Percentiles rank a stretch among this genome's conserved stretches.
Evolutionary conservation across 305 asterid genomes (phyloP).

Genomic region (Withania somnifera): DNA sequence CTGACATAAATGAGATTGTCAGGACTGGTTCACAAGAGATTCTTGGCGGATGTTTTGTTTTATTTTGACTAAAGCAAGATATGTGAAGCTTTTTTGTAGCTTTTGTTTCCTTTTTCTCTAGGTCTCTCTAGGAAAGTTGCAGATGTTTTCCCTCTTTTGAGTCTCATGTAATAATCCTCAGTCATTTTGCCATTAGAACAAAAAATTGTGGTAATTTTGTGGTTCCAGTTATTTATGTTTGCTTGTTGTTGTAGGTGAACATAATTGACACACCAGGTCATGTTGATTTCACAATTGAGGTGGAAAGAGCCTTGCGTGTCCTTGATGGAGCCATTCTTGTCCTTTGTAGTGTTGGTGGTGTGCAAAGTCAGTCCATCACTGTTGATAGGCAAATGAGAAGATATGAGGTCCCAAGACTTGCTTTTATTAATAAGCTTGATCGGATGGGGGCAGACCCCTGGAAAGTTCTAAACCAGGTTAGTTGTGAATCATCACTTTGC

Average conservation of each 20-base stretch:
- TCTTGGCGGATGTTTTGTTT: background rate
- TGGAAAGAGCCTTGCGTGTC: conserved; percentile 96
- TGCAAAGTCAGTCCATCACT: conserved; percentile 94
- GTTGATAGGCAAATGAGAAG: conserved; percentile 98
- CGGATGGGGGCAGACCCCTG: conserved; percentile 99
- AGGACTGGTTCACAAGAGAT: background rate
- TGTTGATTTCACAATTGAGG: conserved; percentile 96
- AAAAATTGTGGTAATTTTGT: background rate
- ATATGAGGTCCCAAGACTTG: conserved; percentile 94
- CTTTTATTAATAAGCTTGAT: conserved; percentile 90
- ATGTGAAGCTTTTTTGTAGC: background rate
- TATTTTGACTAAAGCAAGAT: background rate
- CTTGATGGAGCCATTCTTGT: conserved; percentile 97
- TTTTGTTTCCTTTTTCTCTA: background rate
- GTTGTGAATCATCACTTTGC: conserved; percentile 2
- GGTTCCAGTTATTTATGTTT: background rate
- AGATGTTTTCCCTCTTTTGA: background rate
- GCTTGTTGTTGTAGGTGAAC: conserved; percentile 53
- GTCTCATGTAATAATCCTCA: background rate
- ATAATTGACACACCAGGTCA: conserved; percentile 98
- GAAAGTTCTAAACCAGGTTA: conserved; percentile 93
- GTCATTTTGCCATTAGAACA: background rate
- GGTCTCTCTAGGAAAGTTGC: background rate
- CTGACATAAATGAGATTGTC: background rate
- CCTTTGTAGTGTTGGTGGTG: conserved; percentile 97